phyloP scores from a whole-genome alignment of 2,329 filamentous ascomycete genomes.

The Ascochyta koolunga region DNA sequence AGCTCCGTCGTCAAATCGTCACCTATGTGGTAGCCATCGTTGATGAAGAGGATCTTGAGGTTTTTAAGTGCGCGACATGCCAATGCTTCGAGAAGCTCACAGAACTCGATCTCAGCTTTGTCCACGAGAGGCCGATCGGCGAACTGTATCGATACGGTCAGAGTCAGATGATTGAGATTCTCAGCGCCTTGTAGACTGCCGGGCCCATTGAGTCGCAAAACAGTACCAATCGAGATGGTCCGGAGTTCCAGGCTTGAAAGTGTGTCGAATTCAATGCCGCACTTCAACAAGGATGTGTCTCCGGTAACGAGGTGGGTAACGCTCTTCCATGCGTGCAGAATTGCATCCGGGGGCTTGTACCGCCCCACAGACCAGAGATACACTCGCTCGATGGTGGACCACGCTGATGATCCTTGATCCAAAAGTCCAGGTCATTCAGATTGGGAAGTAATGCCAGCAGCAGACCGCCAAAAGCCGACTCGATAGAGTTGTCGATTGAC shows the following conservation, averaged over 20 bases:
- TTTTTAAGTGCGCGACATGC: conserved; percentile 19
- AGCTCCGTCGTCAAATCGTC: conserved; percentile 19
- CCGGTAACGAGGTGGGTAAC: conserved; percentile 21
- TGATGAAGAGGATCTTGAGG: conserved; percentile 24
- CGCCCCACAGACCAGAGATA: conserved; percentile 29
- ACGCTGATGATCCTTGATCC: conserved; percentile 26
- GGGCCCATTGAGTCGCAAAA: conserved; percentile 30
- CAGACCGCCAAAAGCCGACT: conserved; percentile 31
- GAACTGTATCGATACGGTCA: conserved; percentile 26
- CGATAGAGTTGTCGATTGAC: conserved; percentile 29
- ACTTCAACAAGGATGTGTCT: conserved; percentile 25
- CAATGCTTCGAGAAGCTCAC: conserved; percentile 28
- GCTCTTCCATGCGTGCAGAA: conserved; percentile 12
- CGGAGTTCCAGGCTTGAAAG: conserved; percentile 23
- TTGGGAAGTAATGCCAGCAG: conserved; percentile 28
- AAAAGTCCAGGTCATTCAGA: conserved; percentile 25
- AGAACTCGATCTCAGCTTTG: conserved; percentile 23
- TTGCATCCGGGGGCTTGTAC: conserved; percentile 12
- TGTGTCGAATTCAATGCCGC: conserved; percentile 18
- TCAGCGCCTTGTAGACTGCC: conserved; percentile 26
- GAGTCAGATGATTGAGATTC: conserved; percentile 17
- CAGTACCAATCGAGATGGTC: conserved; percentile 21
- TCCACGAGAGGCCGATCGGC: conserved; percentile 20
- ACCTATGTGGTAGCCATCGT: conserved; percentile 24
- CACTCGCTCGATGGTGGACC: conserved; percentile 26